phyloP scores from a whole-genome alignment of 306 rosid genomes.

The Prunus davidiana region DNA sequence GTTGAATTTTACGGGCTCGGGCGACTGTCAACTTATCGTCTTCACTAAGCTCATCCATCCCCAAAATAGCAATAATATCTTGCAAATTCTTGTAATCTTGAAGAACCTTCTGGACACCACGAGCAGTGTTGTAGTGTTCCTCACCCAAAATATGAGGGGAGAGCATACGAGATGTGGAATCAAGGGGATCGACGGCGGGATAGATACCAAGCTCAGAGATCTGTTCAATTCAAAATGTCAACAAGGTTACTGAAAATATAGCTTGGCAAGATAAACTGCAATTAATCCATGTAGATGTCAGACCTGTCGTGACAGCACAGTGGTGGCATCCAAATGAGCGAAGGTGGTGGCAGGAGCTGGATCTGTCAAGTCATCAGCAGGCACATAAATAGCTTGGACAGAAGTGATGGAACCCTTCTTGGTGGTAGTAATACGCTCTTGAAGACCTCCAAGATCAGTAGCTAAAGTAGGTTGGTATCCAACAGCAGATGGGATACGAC shows the following conservation, averaged over 20 bases:
- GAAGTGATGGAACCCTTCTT: constrained; percentile 98
- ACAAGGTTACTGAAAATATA: neutral
- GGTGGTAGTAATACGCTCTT: constrained; percentile 97
- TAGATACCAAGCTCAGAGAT: constrained; percentile 98
- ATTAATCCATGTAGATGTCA: neutral
- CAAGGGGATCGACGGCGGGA: constrained; percentile 95
- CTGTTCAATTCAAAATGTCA: constrained; percentile 35
- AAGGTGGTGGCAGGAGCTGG: constrained; percentile 99
- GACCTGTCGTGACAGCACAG: constrained; percentile 96
- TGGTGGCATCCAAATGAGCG: constrained; percentile 99
- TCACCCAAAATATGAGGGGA: constrained; percentile 97
- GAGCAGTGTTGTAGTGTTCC: constrained; percentile 90
- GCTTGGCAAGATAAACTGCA: neutral
- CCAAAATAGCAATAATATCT: constrained; percentile 98
- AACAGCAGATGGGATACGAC: constrained; percentile 99
- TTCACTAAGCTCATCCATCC: constrained; percentile 99
- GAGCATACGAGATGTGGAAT: constrained; percentile 99
- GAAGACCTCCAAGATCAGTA: constrained; percentile 98
- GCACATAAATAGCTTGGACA: constrained; percentile 98
- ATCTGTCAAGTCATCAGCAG: constrained; percentile 99
- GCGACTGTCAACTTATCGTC: constrained; percentile 96
- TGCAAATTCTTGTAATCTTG: constrained; percentile 98
- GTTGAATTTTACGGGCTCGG: constrained; percentile 86
- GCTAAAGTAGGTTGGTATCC: constrained; percentile 98
- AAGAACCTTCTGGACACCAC: constrained; percentile 94